These are phyloP conservation scores for Russula sp. DNA, from an alignment of 768 basidiomycete genomes.

Conservation along the genomic window DNA sequence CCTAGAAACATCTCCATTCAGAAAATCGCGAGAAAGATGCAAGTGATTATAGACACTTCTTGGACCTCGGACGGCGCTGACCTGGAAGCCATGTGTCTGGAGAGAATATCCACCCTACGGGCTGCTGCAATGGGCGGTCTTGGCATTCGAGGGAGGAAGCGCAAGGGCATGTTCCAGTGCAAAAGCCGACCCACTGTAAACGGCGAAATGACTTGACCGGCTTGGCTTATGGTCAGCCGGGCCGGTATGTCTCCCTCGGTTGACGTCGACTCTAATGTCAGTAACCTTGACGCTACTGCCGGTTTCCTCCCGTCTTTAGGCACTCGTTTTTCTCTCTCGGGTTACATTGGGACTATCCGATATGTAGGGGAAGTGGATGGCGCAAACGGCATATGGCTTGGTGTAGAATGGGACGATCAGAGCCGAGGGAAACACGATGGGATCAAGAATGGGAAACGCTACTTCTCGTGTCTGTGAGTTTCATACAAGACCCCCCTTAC, in stretches of 20 bases:
- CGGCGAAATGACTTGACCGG: background rate
- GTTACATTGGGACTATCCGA: constrained; percentile 59
- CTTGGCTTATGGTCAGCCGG: background rate
- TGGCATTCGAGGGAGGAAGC: constrained; percentile 9
- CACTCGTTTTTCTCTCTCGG: constrained; percentile 47
- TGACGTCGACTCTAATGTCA: background rate
- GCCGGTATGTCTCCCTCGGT: constrained; percentile 2
- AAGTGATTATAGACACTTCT: background rate
- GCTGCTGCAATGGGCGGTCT: constrained; percentile 23
- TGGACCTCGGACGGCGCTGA: background rate
- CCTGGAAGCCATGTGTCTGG: constrained; percentile 31
- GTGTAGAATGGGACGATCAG: constrained; percentile 94
- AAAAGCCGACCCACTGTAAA: no score
- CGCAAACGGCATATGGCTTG: constrained; percentile 74
- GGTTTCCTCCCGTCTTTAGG: constrained; percentile 34
- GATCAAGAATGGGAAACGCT: constrained; percentile 61
- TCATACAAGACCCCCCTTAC: background rate
- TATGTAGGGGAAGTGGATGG: constrained; percentile 59
- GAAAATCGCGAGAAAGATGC: background rate
- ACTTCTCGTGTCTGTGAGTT: constrained; percentile 73
- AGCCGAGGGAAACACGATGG: constrained; percentile 85
- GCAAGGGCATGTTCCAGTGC: constrained; percentile 9
- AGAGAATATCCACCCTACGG: constrained; percentile 28
- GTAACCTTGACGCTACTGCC: background rate
- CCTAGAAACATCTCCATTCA: constrained; percentile 20